Percentiles rank a stretch among this genome's conserved stretches.
Evolutionary conservation across 1,139 yeast species (phyloP).

Genomic region (Pichia sp.): DNA sequence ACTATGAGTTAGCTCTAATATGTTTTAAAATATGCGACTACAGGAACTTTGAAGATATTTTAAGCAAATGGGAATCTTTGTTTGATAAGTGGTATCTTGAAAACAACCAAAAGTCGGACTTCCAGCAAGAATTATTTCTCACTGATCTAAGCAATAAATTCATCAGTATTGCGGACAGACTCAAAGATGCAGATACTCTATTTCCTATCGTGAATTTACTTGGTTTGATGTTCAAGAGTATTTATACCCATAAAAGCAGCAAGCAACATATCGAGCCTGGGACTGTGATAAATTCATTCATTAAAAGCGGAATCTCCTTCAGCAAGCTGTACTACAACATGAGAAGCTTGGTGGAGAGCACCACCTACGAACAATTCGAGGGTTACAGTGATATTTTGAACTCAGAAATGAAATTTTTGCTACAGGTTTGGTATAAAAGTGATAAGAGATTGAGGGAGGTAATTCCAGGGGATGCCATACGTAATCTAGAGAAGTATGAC

Average conservation of each 20-base stretch:
- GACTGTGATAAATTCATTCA: conserved; percentile 63
- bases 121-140: conserved; percentile 39
- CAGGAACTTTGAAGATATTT: conserved; percentile 66
- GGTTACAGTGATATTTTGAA: conserved; percentile 40
- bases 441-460: conserved; percentile 61
- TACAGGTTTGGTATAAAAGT: conserved; percentile 60
- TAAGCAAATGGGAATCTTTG: conserved; percentile 66
- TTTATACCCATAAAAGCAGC: conserved; percentile 33
- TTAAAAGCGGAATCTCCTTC: conserved; percentile 69
- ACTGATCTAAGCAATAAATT: conserved; percentile 40
- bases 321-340: conserved; percentile 67
- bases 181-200: conserved; percentile 59
- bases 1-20: conserved; percentile 73
- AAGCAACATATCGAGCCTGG: conserved; percentile 40
- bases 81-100: conserved; percentile 41
- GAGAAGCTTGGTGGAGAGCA: conserved; percentile 64
- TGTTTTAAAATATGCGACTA: conserved; percentile 82
- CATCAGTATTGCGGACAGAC: conserved; percentile 35
- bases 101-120: conserved; percentile 29
- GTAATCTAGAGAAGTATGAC: conserved; percentile 38
- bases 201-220: conserved; percentile 76
- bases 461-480: conserved; percentile 36
- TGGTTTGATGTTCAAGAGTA: conserved; percentile 43
- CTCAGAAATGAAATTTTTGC: conserved; percentile 56
- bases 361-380: conserved; percentile 44